Conservation (phyloP, 768 basidiomycete genomes). For the Calocybe gangraenosa region DNA sequence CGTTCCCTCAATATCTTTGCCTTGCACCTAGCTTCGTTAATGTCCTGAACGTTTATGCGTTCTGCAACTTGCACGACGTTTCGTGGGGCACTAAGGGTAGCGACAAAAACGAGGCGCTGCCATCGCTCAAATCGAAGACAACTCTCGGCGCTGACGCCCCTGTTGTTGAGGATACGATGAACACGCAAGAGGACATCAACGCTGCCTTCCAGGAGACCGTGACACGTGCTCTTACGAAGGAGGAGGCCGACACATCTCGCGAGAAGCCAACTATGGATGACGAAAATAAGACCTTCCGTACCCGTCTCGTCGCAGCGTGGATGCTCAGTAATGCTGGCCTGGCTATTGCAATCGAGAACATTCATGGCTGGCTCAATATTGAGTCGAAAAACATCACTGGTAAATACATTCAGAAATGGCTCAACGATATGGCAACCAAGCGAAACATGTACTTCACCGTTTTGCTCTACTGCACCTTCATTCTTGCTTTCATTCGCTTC, state of each 20-base stretch:
- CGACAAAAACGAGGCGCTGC: slow-evolving; percentile 79
- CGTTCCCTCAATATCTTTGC: slow-evolving; percentile 86
- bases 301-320: slow-evolving; percentile 72
- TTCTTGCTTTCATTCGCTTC: slow-evolving; percentile 53
- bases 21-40: slow-evolving; percentile 92
- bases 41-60: slow-evolving; percentile 93
- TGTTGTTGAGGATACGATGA: slow-evolving; percentile 72
- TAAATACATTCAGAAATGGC: slow-evolving; percentile 23
- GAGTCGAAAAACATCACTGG: slow-evolving; percentile 30
- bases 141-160: slow-evolving; percentile 59
- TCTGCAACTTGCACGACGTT: slow-evolving; percentile 94
- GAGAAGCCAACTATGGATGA: slow-evolving; percentile 78
- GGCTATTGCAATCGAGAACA: slow-evolving; percentile 56
- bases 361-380: slow-evolving; percentile 38
- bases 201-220: slow-evolving; percentile 81
- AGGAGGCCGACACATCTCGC: slow-evolving; percentile 37
- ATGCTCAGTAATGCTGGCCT: slow-evolving; percentile 60
- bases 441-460: slow-evolving; percentile 58
- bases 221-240: slow-evolving; percentile 65
- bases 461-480: slow-evolving; percentile 60
- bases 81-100: slow-evolving; percentile 95
- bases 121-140: slow-evolving; percentile 54
- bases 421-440: slow-evolving; percentile 30
- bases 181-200: slow-evolving; percentile 76
- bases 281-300: slow-evolving; percentile 80